These are phyloP conservation scores for Drosera capensis DNA, from an alignment of 148 eudicot genomes.

Conservation along the genomic window DNA sequence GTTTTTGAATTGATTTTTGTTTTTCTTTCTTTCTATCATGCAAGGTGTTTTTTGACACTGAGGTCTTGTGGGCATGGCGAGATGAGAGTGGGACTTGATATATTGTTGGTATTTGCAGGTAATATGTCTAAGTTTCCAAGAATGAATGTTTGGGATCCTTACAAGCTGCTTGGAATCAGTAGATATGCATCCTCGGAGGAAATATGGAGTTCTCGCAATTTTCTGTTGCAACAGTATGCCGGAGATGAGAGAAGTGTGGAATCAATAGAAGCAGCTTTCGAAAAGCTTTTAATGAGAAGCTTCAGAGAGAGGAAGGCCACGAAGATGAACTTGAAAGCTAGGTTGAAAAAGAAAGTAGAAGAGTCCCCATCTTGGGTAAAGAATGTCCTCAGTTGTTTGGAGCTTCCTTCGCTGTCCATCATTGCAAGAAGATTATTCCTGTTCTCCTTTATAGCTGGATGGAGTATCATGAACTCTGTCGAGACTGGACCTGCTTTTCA, in stretches of 20 bases:
- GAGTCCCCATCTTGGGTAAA: conserved; percentile 97
- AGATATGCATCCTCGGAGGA: conserved; percentile 85
- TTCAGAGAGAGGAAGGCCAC: conserved; percentile 61
- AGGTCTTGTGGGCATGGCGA: no score
- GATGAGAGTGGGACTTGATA: no score
- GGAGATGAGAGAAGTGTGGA: conserved; percentile 78
- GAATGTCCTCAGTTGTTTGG: conserved; percentile 67
- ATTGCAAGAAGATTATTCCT: conserved; percentile 76
- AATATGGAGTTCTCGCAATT: conserved; percentile 85
- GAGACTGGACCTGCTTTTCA: conserved; percentile 97
- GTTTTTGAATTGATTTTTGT: no score
- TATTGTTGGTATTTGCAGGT: conserved; percentile 16
- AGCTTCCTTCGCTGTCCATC: conserved; percentile 65
- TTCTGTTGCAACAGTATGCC: conserved; percentile 66
- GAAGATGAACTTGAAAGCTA: conserved; percentile 76
- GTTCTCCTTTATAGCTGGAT: conserved; percentile 72
- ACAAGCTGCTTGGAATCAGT: conserved; percentile 81
- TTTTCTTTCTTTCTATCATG: no score
- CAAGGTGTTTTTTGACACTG: no score
- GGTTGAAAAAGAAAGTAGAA: conserved; percentile 78
- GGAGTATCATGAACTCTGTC: conserved; percentile 92
- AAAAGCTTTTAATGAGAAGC: conserved; percentile 69
- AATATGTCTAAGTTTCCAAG: conserved; percentile 46
- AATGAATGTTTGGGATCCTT: conserved; percentile 75
- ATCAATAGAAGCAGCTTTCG: conserved; percentile 87